These are phyloP conservation scores for Rhynchosporium agropyri DNA, from an alignment of 2,329 filamentous ascomycete genomes.

Conservation along the genomic window DNA sequence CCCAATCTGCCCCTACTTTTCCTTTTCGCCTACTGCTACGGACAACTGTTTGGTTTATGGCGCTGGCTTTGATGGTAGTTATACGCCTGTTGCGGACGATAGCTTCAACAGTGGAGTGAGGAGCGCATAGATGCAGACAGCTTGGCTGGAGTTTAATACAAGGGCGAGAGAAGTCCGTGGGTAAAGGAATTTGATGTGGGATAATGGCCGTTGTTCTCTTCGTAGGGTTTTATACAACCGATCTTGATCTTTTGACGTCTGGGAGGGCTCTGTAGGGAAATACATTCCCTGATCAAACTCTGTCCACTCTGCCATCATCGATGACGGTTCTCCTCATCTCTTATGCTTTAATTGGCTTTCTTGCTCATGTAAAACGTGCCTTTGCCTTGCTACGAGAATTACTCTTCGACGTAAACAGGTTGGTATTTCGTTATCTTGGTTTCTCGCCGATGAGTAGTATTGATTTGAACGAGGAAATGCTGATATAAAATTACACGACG, in stretches of 20 bases:
- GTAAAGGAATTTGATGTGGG: neutral
- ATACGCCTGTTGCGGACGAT: neutral
- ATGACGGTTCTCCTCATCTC: neutral
- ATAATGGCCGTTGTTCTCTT: neutral
- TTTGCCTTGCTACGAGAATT: no score
- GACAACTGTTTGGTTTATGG: neutral
- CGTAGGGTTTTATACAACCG: neutral
- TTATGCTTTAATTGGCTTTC: no score
- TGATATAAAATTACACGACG: no score
- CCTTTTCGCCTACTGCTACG: neutral
- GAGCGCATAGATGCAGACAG: neutral
- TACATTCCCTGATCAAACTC: neutral
- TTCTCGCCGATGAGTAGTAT: no score
- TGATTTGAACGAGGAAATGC: no score
- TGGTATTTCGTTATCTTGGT: no score
- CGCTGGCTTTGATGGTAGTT: neutral
- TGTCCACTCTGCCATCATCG: no score
- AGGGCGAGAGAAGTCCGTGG: neutral
- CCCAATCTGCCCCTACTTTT: neutral
- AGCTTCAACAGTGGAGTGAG: neutral
- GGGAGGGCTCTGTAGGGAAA: neutral
- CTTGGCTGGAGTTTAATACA: neutral
- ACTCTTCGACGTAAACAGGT: no score
- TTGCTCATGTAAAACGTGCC: no score
- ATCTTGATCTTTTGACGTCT: neutral